A percentile compares a stretch with the other conserved stretches of the same genome.
Conservation (phyloP, 805 yeast genomes). For the Ogataea pignaliae region DNA sequence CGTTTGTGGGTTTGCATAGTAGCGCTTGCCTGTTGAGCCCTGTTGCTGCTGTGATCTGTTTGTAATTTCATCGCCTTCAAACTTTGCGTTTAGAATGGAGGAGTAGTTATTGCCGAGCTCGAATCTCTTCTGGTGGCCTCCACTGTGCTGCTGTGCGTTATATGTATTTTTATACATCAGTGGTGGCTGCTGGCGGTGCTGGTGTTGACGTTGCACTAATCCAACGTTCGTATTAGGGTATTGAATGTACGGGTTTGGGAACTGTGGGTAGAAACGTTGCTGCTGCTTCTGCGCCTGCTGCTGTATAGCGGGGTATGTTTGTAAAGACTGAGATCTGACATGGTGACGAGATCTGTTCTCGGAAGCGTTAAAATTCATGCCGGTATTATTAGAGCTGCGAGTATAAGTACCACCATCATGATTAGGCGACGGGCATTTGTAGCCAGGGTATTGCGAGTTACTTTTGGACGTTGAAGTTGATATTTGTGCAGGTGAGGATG, state of each 20-base stretch:
- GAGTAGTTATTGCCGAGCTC: slow-evolving; percentile 25
- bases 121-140: neutral
- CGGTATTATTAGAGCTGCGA: neutral
- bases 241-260: neutral
- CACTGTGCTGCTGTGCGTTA: neutral
- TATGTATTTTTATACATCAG: too few relatives aligned
- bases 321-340: slow-evolving; percentile 5
- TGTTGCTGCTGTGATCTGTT: neutral
- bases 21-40: neutral
- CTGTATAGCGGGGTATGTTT: neutral
- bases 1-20: too few relatives aligned
- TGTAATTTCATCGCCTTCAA: slow-evolving; percentile 8
- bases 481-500: neutral
- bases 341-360: neutral
- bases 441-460: neutral
- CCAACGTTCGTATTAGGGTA: neutral
- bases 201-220: slow-evolving; percentile 1
- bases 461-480: neutral
- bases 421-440: neutral
- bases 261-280: neutral
- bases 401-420: neutral
- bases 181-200: too few relatives aligned
- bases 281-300: neutral
- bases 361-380: too few relatives aligned
- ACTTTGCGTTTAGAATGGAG: slow-evolving; percentile 21